These are phyloP conservation scores for Penicillium brasilianum DNA, from an alignment of 2,329 filamentous ascomycete species.

Conservation along the genomic window DNA sequence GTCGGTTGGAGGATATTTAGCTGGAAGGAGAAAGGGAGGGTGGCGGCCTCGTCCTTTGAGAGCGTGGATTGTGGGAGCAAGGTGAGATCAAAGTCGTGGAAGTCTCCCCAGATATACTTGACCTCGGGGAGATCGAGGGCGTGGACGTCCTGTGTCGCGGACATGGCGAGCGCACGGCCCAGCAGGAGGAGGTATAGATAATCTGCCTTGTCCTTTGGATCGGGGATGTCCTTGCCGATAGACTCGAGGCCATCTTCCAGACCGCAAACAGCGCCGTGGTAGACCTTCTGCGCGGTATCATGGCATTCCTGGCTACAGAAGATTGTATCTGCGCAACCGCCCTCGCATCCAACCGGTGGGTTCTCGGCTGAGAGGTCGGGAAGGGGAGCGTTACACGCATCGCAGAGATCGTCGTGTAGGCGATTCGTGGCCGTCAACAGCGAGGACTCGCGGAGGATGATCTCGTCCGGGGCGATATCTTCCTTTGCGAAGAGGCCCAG, in stretches of 20 bases:
- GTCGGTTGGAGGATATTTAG: constrained; percentile 64
- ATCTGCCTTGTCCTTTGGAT: constrained; percentile 62
- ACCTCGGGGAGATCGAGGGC: constrained; percentile 65
- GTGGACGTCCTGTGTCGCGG: constrained; percentile 63
- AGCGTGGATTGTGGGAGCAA: constrained; percentile 3
- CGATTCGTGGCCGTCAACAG: constrained; percentile 88
- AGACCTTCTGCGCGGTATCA: constrained; percentile 59
- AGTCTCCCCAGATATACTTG: constrained; percentile 71
- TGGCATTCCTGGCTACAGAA: constrained; percentile 65
- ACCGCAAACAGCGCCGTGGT: constrained; percentile 65
- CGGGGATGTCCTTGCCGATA: constrained; percentile 62
- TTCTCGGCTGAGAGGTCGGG: constrained; percentile 58
- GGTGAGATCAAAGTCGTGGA: constrained; percentile 46
- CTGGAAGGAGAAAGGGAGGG: constrained; percentile 65
- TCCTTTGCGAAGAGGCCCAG: constrained; percentile 88
- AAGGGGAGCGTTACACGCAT: constrained; percentile 80
- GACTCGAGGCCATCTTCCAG: constrained; percentile 57
- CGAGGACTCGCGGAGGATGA: constrained; percentile 80
- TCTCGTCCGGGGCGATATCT: constrained; percentile 76
- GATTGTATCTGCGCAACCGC: constrained; percentile 61
- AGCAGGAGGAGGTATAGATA: constrained; percentile 65
- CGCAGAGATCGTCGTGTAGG: constrained; percentile 83
- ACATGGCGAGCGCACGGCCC: constrained; percentile 63
- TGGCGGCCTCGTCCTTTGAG: constrained; percentile 42
- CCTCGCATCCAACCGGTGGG: constrained; percentile 54